A percentile compares a stretch with the other conserved stretches of the same genome.
These are phyloP conservation scores for Scheffersomyces coipomensis DNA, from an alignment of 805 yeast genomes.

Conservation along the genomic window DNA sequence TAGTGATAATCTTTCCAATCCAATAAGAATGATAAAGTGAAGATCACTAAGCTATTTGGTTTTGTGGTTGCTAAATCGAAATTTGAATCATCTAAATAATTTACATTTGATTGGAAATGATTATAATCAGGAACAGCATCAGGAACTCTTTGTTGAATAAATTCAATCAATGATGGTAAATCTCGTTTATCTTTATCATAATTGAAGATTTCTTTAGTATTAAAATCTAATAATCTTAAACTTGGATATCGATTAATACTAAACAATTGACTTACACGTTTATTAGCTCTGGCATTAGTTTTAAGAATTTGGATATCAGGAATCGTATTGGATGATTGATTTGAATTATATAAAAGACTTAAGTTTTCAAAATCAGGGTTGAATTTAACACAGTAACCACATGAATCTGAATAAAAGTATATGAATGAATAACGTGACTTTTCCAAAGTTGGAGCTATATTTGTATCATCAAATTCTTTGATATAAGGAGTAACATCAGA, in stretches of 20 bases:
- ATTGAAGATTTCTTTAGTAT: constrained; percentile 37
- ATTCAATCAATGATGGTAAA: constrained; percentile 17
- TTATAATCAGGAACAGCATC: constrained; percentile 19
- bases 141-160: constrained; percentile 13
- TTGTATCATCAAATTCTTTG: constrained; percentile 11
- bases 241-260: constrained; percentile 47
- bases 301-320: constrained; percentile 32
- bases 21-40: constrained; percentile 17
- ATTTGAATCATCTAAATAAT: constrained; percentile 7
- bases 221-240: constrained; percentile 42
- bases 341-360: constrained; percentile 41
- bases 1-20: constrained; percentile 32
- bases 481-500: constrained; percentile 1
- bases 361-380: constrained; percentile 36
- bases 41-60: constrained; percentile 19
- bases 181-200: constrained; percentile 22
- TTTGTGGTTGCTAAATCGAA: constrained; percentile 2
- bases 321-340: no score
- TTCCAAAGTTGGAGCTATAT: constrained; percentile 13
- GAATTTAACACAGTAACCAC: constrained; percentile 32
- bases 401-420: constrained; percentile 44
- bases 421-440: constrained; percentile 37
- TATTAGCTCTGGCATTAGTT: constrained; percentile 24
- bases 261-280: constrained; percentile 36
- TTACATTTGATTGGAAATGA: constrained; percentile 17